Evolutionary conservation across 306 rosid species (phyloP), one percentile per base, ranked within the genome.

Genomic region (Casuarina glauca): DNA sequence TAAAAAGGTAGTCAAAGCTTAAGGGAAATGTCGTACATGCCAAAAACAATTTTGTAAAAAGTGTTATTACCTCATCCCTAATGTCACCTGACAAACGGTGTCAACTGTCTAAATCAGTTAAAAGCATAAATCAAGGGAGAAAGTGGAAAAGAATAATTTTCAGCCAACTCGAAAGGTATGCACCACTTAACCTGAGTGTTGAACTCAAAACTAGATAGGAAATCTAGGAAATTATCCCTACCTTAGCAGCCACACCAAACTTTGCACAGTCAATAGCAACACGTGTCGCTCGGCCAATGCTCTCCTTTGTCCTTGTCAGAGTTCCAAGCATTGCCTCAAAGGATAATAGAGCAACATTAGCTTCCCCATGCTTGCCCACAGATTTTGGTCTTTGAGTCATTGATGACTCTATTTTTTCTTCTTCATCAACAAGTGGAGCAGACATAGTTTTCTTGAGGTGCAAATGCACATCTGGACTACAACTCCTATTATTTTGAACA

Each of bases 281-380:
- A 46, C 93, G 95, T 72, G 98, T 94, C 36, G 97, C 97, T 79
- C 97, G 92, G 80, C 97, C 98, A 84, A 94, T 94, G 87, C 97
- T 87, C 78, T 94, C 98, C 86, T 94, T 94, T 43, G 97, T 92
- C 91, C 98, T 86, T 55, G 91, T 94, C 87, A 94, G 83, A 20
- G 90, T 86, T 77, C 92, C 93, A 85, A 94, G 91, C 84, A 81
- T 87, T 43, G 90, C 87, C 86, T 92, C 97, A 45, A 94, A 94
- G 74, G 94, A 92, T 51, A 86, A 49, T 82, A 94, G 79, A 79
- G 93, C 92, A 79, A 94, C 90, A 73, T 55, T 87, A 19, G 87
- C 90, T 74, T 92, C 97, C 38, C 85, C 84, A 75, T 91, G 75
- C 91, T 79, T 92, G 74, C 96, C 79, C 42, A 50, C 62, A 63